Conservation (phyloP, 768 basidiomycete species). For the Gloeostereum incarnatum region DNA sequence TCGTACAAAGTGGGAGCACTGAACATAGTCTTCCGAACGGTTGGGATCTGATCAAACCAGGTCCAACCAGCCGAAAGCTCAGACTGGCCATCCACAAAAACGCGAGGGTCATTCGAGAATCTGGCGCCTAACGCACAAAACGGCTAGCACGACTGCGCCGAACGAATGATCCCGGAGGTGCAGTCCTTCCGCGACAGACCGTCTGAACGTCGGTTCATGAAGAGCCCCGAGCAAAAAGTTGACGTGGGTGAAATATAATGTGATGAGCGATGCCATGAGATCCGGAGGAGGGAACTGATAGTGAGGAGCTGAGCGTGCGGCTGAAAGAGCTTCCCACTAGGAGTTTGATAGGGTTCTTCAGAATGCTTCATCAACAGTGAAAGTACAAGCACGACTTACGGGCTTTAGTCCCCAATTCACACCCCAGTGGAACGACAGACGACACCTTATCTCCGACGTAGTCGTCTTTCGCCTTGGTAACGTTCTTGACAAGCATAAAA, state of each 20-base stretch:
- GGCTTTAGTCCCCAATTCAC: too few relatives aligned
- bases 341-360: too few relatives aligned
- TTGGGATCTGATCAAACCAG: conserved; percentile 37
- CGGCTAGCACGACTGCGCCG: neutral
- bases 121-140: neutral
- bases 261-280: neutral
- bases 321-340: too few relatives aligned
- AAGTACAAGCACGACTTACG: too few relatives aligned
- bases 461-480: too few relatives aligned
- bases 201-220: neutral
- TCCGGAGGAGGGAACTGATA: neutral
- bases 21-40: conserved; percentile 24
- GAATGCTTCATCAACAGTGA: too few relatives aligned
- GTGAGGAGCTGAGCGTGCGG: neutral
- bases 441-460: too few relatives aligned
- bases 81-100: neutral
- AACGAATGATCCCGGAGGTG: neutral
- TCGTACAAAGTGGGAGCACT: neutral
- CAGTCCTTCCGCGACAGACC: neutral
- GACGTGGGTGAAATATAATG: neutral
- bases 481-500: too few relatives aligned
- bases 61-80: conserved; percentile 32
- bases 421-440: too few relatives aligned
- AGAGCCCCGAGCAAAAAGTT: neutral
- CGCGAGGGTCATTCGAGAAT: neutral